Evolutionary conservation across 2,329 filamentous ascomycete species (phyloP).

Genomic region (Xylariaceae sp.): DNA sequence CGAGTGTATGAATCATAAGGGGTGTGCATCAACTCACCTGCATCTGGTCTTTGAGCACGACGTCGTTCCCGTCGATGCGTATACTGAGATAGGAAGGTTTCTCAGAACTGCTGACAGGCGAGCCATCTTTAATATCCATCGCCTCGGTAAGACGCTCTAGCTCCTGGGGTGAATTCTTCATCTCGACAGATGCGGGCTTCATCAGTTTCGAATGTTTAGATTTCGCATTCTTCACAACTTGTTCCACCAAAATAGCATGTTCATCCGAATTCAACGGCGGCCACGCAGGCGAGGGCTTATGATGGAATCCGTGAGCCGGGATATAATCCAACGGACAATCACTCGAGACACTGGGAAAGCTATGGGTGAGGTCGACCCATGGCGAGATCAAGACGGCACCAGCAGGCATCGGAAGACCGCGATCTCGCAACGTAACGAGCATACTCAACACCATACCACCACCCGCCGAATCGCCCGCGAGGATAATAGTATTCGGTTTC

Average conservation of each 20-base stretch:
- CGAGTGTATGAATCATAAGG: not conserved
- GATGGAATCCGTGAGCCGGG: slow-evolving; percentile 78
- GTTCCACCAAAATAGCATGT: slow-evolving; percentile 47
- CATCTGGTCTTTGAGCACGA: slow-evolving; percentile 84
- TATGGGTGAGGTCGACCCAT: slow-evolving; percentile 94
- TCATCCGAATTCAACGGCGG: slow-evolving; percentile 83
- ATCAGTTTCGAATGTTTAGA: slow-evolving; percentile 30
- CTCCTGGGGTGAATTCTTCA: slow-evolving; percentile 23
- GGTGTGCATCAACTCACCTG: slow-evolving; percentile 51
- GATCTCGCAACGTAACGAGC: slow-evolving; percentile 75
- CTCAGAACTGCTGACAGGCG: slow-evolving; percentile 17
- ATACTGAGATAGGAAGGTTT: slow-evolving; percentile 51
- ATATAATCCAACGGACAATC: slow-evolving; percentile 80
- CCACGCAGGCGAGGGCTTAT: slow-evolving; percentile 87
- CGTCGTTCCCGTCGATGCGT: slow-evolving; percentile 61
- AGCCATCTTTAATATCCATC: slow-evolving; percentile 10
- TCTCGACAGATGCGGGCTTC: slow-evolving; percentile 35
- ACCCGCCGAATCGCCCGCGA: slow-evolving; percentile 90
- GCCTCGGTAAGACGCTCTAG: slow-evolving; percentile 15
- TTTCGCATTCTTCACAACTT: slow-evolving; percentile 42
- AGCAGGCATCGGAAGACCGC: slow-evolving; percentile 76
- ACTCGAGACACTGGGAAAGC: slow-evolving; percentile 80
- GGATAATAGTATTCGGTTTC: slow-evolving; percentile 72
- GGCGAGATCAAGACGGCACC: slow-evolving; percentile 88
- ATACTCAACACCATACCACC: slow-evolving; percentile 82